A percentile compares a stretch with the other conserved stretches of the same genome.
phyloP scores from a whole-genome alignment of 225 moss, liverwort and hornwort species.

The Straminergon stramineum region DNA sequence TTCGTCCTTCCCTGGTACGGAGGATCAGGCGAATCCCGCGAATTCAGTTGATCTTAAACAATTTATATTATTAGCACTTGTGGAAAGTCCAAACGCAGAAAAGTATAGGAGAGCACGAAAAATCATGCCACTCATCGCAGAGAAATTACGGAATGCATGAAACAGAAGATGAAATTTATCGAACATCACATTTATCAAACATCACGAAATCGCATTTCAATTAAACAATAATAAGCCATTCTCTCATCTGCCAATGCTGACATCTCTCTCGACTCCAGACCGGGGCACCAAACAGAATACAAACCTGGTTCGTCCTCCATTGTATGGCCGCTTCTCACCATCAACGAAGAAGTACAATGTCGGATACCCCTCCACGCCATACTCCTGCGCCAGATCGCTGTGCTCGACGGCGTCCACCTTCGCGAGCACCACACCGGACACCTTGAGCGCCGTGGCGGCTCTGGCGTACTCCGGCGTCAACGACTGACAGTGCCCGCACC shows the following conservation, averaged over 20 bases:
- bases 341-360: conserved; percentile 65
- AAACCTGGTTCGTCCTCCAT: conserved; percentile 53
- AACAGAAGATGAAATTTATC: not conserved
- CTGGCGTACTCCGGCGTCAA: conserved; percentile 39
- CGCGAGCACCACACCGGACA: conserved; percentile 15
- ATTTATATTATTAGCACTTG: not conserved
- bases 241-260: not conserved
- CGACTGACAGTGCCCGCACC: conserved; percentile 54
- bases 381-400: conserved; percentile 47
- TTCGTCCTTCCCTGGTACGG: conserved; percentile 37
- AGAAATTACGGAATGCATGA: not conserved
- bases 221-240: not conserved
- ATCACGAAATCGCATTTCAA: not conserved
- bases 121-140: not conserved
- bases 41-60: not conserved
- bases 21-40: not conserved
- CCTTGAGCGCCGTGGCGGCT: conserved; percentile 39
- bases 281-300: not conserved
- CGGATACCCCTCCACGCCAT: conserved; percentile 63
- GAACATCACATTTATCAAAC: not conserved
- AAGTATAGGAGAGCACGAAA: no score
- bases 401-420: conserved; percentile 58
- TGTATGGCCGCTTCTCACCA: conserved; percentile 47
- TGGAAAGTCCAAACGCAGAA: not conserved
- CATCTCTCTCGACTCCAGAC: not conserved